Evolutionary conservation across 495 filamentous ascomycete species (phyloP).

Genomic region (Neurospora sp.): DNA sequence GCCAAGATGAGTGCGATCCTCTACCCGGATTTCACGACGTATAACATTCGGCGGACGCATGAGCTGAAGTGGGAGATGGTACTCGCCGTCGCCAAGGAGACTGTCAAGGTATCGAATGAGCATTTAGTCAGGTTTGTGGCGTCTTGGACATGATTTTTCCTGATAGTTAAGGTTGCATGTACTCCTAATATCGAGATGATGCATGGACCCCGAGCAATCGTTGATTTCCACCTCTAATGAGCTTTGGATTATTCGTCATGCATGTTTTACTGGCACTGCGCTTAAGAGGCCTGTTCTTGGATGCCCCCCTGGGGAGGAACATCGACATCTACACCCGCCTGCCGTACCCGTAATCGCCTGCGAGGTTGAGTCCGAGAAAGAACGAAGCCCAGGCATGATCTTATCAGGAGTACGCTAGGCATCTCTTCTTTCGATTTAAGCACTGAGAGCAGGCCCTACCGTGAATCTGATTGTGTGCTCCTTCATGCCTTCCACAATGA

Average conservation of each 20-base stretch:
- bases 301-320: accelerated
- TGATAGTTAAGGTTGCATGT: not conserved
- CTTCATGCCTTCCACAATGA: too few species aligned
- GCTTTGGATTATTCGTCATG: not conserved
- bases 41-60: not conserved
- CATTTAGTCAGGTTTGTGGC: not conserved
- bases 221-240: not conserved
- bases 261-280: not conserved
- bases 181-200: not conserved
- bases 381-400: too few species aligned
- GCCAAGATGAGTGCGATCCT: not conserved
- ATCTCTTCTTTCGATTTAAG: too few species aligned
- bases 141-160: not conserved
- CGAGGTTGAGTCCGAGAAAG: too few species aligned
- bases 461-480: too few species aligned
- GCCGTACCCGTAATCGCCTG: too few species aligned
- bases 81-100: not conserved
- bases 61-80: not conserved
- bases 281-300: not conserved
- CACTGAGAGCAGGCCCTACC: too few species aligned
- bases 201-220: too few species aligned
- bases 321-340: too few species aligned
- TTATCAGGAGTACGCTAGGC: too few species aligned
- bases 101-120: not conserved
- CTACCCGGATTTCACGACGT: not conserved